Conservation (phyloP, 2,329 filamentous ascomycete genomes). For the Aspergillus cejpii region DNA sequence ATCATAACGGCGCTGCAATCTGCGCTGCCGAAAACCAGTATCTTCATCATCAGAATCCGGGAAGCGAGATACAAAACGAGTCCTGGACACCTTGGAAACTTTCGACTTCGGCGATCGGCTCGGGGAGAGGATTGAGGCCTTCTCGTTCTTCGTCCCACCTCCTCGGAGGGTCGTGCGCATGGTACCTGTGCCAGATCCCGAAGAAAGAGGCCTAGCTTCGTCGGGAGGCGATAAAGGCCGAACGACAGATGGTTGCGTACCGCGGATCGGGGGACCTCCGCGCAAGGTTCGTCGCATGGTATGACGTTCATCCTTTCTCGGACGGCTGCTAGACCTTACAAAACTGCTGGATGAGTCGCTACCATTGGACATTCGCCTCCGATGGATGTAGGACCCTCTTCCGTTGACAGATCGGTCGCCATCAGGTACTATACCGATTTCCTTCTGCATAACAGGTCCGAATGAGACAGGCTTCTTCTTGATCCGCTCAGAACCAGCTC, state of each 20-base stretch:
- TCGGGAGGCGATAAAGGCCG: conserved; percentile 56
- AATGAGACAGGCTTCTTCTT: conserved; percentile 21
- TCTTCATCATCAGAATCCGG: conserved; percentile 60
- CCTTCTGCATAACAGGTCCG: conserved; percentile 17
- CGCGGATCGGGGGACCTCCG: conserved; percentile 35
- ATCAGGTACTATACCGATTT: conserved; percentile 5
- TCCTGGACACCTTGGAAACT: conserved; percentile 19
- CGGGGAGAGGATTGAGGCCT: conserved; percentile 38
- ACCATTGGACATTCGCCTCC: conserved; percentile 55
- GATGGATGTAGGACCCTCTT: conserved; percentile 25
- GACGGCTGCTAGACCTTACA: conserved; percentile 53
- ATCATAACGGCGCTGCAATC: conserved; percentile 56
- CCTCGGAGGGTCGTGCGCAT: conserved; percentile 46
- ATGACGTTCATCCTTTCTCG: conserved; percentile 44
- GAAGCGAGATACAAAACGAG: conserved; percentile 46
- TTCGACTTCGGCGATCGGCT: conserved; percentile 32
- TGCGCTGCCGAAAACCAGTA: conserved; percentile 28
- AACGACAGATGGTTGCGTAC: conserved; percentile 34
- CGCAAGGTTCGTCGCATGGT: conserved; percentile 72
- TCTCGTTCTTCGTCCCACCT: conserved; percentile 41
- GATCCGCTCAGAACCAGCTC: conserved; percentile 1
- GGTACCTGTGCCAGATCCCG: conserved; percentile 37
- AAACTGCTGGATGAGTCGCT: conserved; percentile 73
- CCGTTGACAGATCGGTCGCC: conserved; percentile 7
- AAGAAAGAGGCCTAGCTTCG: conserved; percentile 44